Evolutionary conservation across 2,329 filamentous ascomycete genomes (phyloP), one percentile per base, ranked within the genome.

Genomic region (Sporothrix sp.): DNA sequence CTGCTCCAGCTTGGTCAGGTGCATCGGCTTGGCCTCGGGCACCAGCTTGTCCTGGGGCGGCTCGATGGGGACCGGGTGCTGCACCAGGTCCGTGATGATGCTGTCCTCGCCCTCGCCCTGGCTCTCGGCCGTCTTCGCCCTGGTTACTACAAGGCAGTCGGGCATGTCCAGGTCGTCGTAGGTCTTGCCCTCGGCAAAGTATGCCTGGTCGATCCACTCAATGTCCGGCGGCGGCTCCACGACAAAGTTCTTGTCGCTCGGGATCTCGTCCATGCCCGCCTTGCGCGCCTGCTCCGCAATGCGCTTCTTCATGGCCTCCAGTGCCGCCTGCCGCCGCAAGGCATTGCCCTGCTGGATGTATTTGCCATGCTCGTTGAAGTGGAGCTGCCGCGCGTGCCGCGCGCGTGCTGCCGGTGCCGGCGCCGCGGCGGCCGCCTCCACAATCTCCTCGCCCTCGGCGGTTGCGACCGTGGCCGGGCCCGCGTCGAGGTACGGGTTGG

Each of bases 131-230:
- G n/a, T 23, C 14, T 81, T 37, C 13, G 42, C 23, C 37, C 13
- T 42, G 14, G 11, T 3, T 6, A 52, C 16, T 16, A 48, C 93
- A 54, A 93, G 71, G 38, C 78, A 81, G 14, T 70, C 68, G 0
- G 77, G 71, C 52, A 84, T 70, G 23, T 84, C 78, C 52, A 93
- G 78, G 54, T 76, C 74, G 52, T 83, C 76, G 68, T 97, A 96
- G 50, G 77, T 83, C 37, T 78, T 76, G 37, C 84, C 87, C 47
- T 85, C 76, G 14, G 95, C 75, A 16, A 97, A 71, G 39, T 58
- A 58, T 2, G 83, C 87, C 68, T 97, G 90, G 60, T 98, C 93
- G 87, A 91, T 97, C 93, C 93, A 98, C 66, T 98, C 93, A 37
- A 97, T 77, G 7, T 84, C 84, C 4, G 93, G 93, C 9, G 93